These are phyloP conservation scores for Phalaenopsis equestris DNA, from an alignment of 106 monocot species.

Conservation along the genomic window DNA sequence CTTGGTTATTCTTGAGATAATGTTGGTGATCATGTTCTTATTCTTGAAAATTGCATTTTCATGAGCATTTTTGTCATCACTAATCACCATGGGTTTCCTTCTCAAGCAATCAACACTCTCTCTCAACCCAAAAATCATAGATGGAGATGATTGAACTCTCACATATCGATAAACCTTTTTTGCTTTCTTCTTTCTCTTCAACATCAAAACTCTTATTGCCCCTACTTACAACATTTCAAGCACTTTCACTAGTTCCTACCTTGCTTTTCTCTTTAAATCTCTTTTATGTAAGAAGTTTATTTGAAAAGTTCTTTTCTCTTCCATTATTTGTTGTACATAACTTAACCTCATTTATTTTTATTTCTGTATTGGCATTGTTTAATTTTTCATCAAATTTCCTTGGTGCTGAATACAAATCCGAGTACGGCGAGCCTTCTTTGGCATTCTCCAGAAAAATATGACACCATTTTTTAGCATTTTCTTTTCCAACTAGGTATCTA, in stretches of 20 bases:
- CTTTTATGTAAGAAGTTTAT: not conserved
- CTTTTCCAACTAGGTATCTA: constrained; percentile 42
- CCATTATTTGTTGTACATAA: not conserved
- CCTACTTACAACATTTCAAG: not conserved
- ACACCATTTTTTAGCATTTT: constrained; percentile 76
- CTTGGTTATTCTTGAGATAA: not conserved
- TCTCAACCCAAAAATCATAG: constrained; percentile 38
- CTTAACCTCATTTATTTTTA: constrained; percentile 10
- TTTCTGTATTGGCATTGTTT: constrained; percentile 13
- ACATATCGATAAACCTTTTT: not conserved
- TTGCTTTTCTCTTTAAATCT: not conserved
- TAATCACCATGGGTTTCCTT: constrained; percentile 38
- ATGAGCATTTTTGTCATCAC: no score
- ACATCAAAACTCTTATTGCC: constrained; percentile 27
- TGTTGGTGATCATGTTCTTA: not conserved
- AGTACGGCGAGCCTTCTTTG: constrained; percentile 7
- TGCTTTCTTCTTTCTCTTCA: constrained; percentile 23
- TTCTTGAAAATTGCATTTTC: not conserved
- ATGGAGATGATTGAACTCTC: constrained; percentile 47
- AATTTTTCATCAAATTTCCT: constrained; percentile 1
- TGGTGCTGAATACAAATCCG: not conserved
- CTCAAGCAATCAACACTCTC: constrained; percentile 48
- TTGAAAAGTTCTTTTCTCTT: not conserved
- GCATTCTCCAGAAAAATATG: constrained; percentile 44
- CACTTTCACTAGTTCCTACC: not conserved